phyloP scores from a whole-genome alignment of 148 eudicot species.

The Salicornia ramosissima region DNA sequence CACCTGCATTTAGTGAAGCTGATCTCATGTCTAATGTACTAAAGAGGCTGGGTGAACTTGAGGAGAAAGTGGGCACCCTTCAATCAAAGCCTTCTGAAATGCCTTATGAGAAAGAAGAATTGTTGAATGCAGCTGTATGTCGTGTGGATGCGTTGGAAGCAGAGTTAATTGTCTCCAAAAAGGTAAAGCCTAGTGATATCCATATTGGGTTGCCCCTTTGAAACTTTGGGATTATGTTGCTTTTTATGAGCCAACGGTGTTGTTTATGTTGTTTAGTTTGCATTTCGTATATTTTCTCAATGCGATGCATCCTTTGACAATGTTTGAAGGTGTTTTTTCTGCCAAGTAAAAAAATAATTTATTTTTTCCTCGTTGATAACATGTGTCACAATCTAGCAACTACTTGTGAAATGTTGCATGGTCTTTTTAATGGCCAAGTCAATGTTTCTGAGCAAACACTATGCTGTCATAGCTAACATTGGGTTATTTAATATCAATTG shows the following conservation, averaged over 20 bases:
- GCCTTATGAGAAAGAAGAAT: conserved; percentile 68
- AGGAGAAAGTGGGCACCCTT: conserved; percentile 59
- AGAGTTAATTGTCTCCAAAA: conserved; percentile 80
- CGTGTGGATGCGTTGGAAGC: conserved; percentile 73
- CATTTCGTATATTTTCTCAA: no score
- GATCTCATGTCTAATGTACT: conserved; percentile 48
- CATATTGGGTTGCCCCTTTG: not conserved
- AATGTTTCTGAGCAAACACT: not conserved
- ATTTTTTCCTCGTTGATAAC: not conserved
- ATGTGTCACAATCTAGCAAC: not conserved
- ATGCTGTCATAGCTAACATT: not conserved
- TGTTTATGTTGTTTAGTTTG: not conserved
- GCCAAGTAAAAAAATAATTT: not conserved
- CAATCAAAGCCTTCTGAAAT: conserved; percentile 66
- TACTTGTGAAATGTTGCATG: not conserved
- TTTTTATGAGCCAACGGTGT: not conserved
- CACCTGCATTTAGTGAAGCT: conserved; percentile 50
- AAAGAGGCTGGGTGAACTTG: conserved; percentile 57
- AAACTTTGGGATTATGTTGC: no score
- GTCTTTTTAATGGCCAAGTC: not conserved
- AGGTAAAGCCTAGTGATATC: conserved; percentile 46
- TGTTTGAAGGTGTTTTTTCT: not conserved
- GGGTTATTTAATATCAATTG: no score
- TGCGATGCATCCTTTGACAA: not conserved
- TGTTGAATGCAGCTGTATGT: conserved; percentile 63